Evolutionary conservation across 495 filamentous ascomycete species (phyloP), one percentile per base, ranked within the genome.

Genomic region (Aspergillus sclerotiicarbonarius): DNA sequence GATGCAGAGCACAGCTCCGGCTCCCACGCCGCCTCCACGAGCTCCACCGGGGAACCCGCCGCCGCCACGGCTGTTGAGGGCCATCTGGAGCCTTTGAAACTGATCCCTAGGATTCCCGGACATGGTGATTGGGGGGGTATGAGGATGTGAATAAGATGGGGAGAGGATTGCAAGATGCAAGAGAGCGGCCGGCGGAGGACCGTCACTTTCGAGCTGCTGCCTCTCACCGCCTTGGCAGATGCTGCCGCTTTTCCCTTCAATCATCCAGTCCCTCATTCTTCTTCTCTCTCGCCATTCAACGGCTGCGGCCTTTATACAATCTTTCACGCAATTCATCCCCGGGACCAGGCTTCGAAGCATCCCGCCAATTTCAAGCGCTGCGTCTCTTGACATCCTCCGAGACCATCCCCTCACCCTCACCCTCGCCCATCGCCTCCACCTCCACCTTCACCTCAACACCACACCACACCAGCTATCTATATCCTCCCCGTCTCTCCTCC

Each of bases 11-110:
- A 89, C 57, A 50, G 84, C 79, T 44, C 74, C 71, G 50, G 44
- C 56, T 61, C 75, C 70, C 51, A 71, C 56, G 48, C 73, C 75
- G 57, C 79, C n/a, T n/a, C n/a, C 77, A 41, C 71, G 68, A 56
- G 78, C 80, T 59, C 79, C 78, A 51, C 82, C 82, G 56, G 70
- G 67, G 61, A 70, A 71, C 57, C 71, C 71, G 45, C 71, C 68
- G 62, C 74, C 71, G 31, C 81, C 78, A 45, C 76, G 76, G 63
- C 78, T 77, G 65, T 85, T 80, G 51, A 90, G 72, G 54, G 80
- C 81, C 59, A 77, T 69, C 76, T 90, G 87, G 50, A 90, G 74
- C 57, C 79, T 80, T 65, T 77, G 76, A 82, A 82, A 88, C 57
- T 84, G 77, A 65, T 90, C 84, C 65, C 80, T 77, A 45, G 87